Conservation (phyloP, 768 basidiomycete species). For the Psilocybe cyanescens region DNA sequence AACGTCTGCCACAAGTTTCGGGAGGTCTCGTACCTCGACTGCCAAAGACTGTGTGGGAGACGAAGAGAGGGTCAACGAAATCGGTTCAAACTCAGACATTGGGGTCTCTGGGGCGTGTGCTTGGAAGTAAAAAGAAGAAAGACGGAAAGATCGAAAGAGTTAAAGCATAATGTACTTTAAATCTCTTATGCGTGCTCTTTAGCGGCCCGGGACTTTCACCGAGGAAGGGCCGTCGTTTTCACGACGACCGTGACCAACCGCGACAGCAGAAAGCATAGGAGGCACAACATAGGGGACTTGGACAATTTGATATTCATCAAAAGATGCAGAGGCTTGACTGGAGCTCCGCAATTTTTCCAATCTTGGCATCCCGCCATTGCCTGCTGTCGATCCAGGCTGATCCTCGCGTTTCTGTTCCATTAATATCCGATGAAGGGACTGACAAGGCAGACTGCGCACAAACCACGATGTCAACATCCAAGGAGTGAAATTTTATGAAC, state of each 20-base stretch:
- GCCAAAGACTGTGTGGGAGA: conserved; percentile 60
- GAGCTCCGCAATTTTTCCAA: not conserved
- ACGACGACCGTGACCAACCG: not conserved
- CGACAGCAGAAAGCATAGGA: not conserved
- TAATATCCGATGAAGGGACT: not conserved
- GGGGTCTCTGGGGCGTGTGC: not conserved
- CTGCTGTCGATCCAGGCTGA: not conserved
- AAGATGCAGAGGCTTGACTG: not conserved
- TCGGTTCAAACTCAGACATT: conserved; percentile 55
- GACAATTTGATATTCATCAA: not conserved
- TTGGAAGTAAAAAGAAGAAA: conserved; percentile 10
- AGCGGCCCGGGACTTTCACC: conserved; percentile 20
- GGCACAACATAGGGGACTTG: not conserved
- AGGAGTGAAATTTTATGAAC: not conserved
- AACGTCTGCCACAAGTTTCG: conserved; percentile 7
- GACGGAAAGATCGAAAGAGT: not conserved
- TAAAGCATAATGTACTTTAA: conserved; percentile 5
- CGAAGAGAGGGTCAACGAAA: conserved; percentile 53
- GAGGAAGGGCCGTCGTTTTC: conserved; percentile 16
- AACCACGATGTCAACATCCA: conserved; percentile 13
- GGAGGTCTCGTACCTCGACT: conserved; percentile 52
- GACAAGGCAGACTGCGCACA: not conserved
- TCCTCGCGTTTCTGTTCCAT: not conserved
- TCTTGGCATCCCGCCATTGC: not conserved
- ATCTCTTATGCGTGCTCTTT: not conserved